These are phyloP conservation scores for Rhodomyrtus tomentosa DNA, from an alignment of 345 rosid species.

Conservation along the genomic window DNA sequence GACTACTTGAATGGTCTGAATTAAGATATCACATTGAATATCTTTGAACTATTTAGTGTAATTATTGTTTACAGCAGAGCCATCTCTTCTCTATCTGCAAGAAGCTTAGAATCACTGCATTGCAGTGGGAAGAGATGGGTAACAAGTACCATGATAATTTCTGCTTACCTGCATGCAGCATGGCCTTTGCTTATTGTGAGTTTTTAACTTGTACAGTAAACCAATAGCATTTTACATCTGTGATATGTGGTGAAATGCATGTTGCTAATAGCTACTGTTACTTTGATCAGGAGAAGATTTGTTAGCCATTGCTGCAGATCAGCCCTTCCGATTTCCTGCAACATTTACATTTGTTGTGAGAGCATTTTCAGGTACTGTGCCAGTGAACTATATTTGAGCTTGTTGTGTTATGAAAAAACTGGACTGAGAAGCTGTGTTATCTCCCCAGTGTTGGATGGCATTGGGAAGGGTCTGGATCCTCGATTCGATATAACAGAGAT, in stretches of 20 bases:
- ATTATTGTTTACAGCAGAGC: not conserved
- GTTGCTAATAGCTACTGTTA: conserved; percentile 3
- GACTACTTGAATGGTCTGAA: not conserved
- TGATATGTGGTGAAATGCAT: not conserved
- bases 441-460: conserved; percentile 86
- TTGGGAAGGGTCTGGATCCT: conserved; percentile 98
- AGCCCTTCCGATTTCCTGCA: conserved; percentile 97
- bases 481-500: conserved; percentile 96
- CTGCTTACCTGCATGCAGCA: not conserved
- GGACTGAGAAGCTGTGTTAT: not conserved
- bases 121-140: not conserved
- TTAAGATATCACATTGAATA: not conserved
- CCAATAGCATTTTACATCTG: not conserved
- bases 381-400: not conserved
- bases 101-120: not conserved
- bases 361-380: conserved; percentile 80
- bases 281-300: conserved; percentile 83
- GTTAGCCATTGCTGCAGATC: conserved; percentile 92
- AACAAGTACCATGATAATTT: not conserved
- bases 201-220: not conserved
- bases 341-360: conserved; percentile 98
- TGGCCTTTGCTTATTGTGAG: not conserved
- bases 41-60: not conserved
- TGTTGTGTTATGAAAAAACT: not conserved
- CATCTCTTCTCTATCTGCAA: not conserved